Percentiles rank a stretch among this genome's conserved stretches.
These are phyloP conservation scores for Orbilia brochopaga DNA, from an alignment of 2,329 filamentous ascomycete species.

Conservation along the genomic window DNA sequence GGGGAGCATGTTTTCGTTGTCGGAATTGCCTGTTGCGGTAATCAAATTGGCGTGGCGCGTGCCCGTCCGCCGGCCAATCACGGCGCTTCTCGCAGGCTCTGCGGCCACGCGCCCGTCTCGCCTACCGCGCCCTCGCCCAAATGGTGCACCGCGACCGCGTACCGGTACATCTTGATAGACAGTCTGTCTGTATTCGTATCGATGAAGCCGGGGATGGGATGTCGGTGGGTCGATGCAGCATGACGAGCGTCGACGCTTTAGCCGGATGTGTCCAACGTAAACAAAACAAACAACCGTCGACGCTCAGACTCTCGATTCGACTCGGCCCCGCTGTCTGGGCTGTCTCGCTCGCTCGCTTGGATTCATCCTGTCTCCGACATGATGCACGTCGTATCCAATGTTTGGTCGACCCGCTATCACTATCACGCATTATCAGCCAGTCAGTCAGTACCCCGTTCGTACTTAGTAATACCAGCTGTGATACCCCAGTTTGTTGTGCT, in stretches of 20 bases:
- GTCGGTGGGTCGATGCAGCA: background rate
- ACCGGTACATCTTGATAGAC: background rate
- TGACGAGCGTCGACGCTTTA: background rate
- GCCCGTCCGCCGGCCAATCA: background rate
- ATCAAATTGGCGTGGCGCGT: conserved; percentile 25
- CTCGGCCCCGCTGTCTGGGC: background rate
- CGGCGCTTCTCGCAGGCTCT: too few relatives aligned
- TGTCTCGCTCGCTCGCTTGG: too few relatives aligned
- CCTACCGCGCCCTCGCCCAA: background rate
- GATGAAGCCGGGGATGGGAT: background rate
- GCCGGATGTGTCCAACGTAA: background rate
- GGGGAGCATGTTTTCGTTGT: conserved; percentile 40
- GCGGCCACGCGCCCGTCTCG: background rate
- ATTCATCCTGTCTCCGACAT: too few relatives aligned
- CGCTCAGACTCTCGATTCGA: too few relatives aligned
- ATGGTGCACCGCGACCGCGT: background rate
- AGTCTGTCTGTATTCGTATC: background rate
- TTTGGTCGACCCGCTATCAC: too few relatives aligned
- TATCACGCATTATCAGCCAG: too few relatives aligned
- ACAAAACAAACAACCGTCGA: background rate
- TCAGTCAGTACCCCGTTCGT: too few relatives aligned
- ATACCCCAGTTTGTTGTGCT: background rate
- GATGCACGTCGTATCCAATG: too few relatives aligned
- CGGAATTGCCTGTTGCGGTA: conserved; percentile 29
- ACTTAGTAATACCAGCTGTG: too few relatives aligned